Conservation (phyloP, 1,284 basidiomycete species). For the Ceratobasidium sp. region DNA sequence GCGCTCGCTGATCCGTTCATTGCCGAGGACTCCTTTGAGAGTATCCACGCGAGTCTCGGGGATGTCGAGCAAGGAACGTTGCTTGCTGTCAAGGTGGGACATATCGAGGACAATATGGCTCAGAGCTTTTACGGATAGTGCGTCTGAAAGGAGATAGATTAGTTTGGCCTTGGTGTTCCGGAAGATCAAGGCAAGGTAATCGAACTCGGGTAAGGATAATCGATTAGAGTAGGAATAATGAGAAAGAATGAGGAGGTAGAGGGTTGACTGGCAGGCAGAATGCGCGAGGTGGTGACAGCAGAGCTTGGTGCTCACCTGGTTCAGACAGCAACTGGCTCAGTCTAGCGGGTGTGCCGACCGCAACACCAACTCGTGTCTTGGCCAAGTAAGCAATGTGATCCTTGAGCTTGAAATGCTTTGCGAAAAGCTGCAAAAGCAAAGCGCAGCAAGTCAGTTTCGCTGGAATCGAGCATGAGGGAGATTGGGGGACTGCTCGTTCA, state of each 20-base stretch:
- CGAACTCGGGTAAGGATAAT: slow-evolving; percentile 20
- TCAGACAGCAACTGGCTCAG: slow-evolving; percentile 82
- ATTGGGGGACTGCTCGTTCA: neutral
- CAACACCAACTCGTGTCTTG: slow-evolving; percentile 77
- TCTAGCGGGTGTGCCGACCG: slow-evolving; percentile 84
- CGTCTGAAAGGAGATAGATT: slow-evolving; percentile 61
- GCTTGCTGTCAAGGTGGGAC: slow-evolving; percentile 76
- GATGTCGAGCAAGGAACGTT: slow-evolving; percentile 77
- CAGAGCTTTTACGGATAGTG: slow-evolving; percentile 73
- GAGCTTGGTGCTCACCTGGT: slow-evolving; percentile 63
- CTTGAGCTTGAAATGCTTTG: slow-evolving; percentile 84
- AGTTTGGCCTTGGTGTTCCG: neutral
- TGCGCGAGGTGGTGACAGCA: neutral
- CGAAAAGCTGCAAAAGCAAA: slow-evolving; percentile 65
- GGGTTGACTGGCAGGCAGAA: neutral
- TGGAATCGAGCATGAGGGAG: neutral
- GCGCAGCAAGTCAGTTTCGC: neutral
- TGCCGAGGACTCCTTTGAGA: slow-evolving; percentile 76
- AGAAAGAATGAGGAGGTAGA: neutral
- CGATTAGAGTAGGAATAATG: neutral
- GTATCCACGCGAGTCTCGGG: slow-evolving; percentile 83
- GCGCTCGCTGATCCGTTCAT: slow-evolving; percentile 51
- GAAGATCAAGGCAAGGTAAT: neutral
- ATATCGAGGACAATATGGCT: slow-evolving; percentile 84
- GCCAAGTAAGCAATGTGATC: slow-evolving; percentile 81